Conservation (phyloP, 148 eudicot genomes). For the Dysphania ambrosioides region DNA sequence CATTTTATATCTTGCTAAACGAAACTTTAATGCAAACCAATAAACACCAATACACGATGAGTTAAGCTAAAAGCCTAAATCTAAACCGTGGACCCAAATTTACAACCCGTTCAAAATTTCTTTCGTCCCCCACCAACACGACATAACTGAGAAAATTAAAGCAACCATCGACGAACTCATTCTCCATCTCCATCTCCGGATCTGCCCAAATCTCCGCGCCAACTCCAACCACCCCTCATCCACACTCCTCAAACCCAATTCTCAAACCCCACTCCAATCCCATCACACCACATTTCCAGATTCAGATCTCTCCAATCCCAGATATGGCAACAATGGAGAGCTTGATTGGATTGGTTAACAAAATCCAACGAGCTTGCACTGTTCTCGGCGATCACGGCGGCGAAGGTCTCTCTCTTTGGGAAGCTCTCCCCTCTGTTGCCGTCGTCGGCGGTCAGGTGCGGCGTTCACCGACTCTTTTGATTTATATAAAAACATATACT, state of each 20-base stretch:
- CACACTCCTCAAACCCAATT: conserved; percentile 1
- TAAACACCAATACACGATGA: no score
- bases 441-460: conserved; percentile 98
- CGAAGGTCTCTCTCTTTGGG: conserved; percentile 87
- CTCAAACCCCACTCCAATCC: not conserved
- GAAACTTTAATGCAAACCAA: no score
- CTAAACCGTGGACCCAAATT: no score
- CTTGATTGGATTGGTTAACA: conserved; percentile 79
- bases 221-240: no score
- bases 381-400: conserved; percentile 93
- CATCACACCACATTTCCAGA: not conserved
- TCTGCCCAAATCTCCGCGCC: not conserved
- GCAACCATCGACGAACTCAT: no score
- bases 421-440: conserved; percentile 93
- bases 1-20: no score
- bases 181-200: not conserved
- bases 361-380: conserved; percentile 81
- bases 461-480: no score
- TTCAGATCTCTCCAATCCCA: not conserved
- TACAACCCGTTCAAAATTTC: no score
- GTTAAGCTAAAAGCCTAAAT: no score
- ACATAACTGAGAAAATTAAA: no score
- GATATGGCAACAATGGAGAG: conserved; percentile 86
- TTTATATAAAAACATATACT: no score
- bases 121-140: no score